Evolutionary conservation across 768 basidiomycete species (phyloP).

Genomic region (Cyathus striatus): DNA sequence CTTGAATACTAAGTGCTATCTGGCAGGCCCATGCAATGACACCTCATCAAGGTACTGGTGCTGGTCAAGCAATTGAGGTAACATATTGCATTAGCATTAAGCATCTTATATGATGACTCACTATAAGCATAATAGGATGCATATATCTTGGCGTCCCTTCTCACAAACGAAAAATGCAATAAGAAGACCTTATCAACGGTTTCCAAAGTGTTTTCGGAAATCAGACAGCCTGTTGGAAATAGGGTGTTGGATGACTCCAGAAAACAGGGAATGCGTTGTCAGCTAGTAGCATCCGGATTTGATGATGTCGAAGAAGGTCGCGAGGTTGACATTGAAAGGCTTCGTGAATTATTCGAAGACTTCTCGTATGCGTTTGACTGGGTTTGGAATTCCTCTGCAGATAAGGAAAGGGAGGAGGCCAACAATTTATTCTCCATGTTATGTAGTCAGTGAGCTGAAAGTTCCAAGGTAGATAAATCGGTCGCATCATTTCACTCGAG

Average conservation of each 20-base stretch:
- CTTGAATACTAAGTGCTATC: conserved; percentile 33
- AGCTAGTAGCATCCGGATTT: conserved; percentile 18
- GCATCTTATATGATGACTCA: conserved; percentile 1
- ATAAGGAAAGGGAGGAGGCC: conserved; percentile 16
- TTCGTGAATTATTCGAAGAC: conserved; percentile 11
- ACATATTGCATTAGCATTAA: conserved; percentile 21
- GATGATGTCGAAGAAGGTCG: conserved; percentile 20
- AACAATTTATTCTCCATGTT: conserved; percentile 10
- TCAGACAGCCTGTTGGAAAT: conserved; percentile 20
- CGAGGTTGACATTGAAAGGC: conserved; percentile 11
- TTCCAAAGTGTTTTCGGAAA: conserved; percentile 18
- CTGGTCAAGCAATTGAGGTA: conserved; percentile 27
- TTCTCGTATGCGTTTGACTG: conserved; percentile 18
- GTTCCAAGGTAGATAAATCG: neutral
- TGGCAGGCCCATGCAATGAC: conserved; percentile 25
- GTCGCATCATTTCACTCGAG: too few relatives aligned
- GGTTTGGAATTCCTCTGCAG: conserved; percentile 20
- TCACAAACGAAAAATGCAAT: conserved; percentile 10
- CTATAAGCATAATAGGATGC: conserved; percentile 32
- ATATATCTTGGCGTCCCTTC: conserved; percentile 26
- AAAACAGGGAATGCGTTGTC: conserved; percentile 11
- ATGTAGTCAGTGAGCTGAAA: neutral
- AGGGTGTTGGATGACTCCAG: conserved; percentile 13
- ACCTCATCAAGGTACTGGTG: conserved; percentile 24
- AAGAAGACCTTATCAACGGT: conserved; percentile 16